Base-by-base conservation (phyloP, 371 early-diverging fungal species). In the Mucor saturninus region DNA sequence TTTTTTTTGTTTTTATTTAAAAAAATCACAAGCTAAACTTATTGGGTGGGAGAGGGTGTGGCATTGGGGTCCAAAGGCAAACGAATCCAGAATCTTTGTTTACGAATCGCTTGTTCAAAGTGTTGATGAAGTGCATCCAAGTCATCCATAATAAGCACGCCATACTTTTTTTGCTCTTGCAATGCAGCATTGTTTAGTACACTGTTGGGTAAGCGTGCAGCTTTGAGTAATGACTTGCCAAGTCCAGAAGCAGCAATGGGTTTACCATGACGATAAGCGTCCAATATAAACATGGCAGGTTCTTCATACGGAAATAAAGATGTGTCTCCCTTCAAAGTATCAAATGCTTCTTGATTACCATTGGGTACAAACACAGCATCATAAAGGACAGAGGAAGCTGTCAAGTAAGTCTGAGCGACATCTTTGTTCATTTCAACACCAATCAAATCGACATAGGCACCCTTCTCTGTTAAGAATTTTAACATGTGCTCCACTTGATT, bases 331-430 rank as follows among this genome's bases (percentile, higher is more conserved):
- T 45, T 59, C 30, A 79, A 55, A 6, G 5, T 29, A 13, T 74
- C 49, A 52, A 75, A 68, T 1, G 60, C 65, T 9, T 60, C 32
- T 29, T 69, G 29, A 1, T 15, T 45, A 8, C 80, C 75, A 31
- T 65, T 69, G 14, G 77, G 77, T n/a, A 80, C 69, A 66, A 72
- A 77, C 13, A 77, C 69, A 11, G 75, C 77, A 55, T 80, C 77
- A 46, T 57, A 77, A 2, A 80, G 68, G 0, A 75, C 74, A 31
- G 80, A 75, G 3, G 73, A 56, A 3, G 74, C 62, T 7, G 74
- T 73, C 5, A 63, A 0, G 38, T 73, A 79, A 9, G 76, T 72
- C 30, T 72, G 61, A 9, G 62, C 70, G 9, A 73, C 61, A n/a
- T 67, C 54, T 4, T 73, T 35, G 35, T 69, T 76, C 9, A 67